Conservation (phyloP, 495 filamentous ascomycete species). For the Diplogelasinospora grovesii region DNA sequence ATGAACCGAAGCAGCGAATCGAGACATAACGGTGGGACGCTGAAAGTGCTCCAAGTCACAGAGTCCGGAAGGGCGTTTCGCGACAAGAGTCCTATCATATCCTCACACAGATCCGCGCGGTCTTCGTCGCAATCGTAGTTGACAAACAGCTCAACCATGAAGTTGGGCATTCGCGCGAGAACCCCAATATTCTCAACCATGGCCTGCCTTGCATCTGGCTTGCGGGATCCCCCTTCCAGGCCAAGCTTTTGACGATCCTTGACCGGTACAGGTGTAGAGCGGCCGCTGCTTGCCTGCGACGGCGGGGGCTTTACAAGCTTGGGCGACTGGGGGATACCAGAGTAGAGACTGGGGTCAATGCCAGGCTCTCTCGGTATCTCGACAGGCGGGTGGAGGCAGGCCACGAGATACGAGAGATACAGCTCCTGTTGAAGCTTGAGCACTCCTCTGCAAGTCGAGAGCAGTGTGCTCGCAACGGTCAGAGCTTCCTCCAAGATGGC, state of each 20-base stretch:
- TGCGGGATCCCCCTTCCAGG: slow-evolving; percentile 83
- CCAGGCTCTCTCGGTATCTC: slow-evolving; percentile 86
- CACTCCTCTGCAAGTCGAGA: slow-evolving; percentile 86
- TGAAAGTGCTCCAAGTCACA: slow-evolving; percentile 98
- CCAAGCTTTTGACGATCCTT: slow-evolving; percentile 91
- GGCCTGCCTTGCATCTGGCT: slow-evolving; percentile 90
- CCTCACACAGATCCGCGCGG: slow-evolving; percentile 86
- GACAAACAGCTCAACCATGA: slow-evolving; percentile 90
- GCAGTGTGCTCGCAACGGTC: slow-evolving; percentile 80
- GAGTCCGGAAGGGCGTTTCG: slow-evolving; percentile 95
- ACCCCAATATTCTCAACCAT: slow-evolving; percentile 98
- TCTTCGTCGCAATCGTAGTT: slow-evolving; percentile 98
- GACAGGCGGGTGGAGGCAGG: slow-evolving; percentile 84
- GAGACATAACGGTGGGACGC: slow-evolving; percentile 89
- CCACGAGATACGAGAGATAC: slow-evolving; percentile 88
- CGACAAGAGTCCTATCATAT: slow-evolving; percentile 87
- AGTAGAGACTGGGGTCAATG: slow-evolving; percentile 87
- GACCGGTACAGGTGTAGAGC: slow-evolving; percentile 87
- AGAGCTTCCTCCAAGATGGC: slow-evolving; percentile 86
- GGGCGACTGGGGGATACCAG: slow-evolving; percentile 86
- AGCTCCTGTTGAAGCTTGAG: slow-evolving; percentile 96
- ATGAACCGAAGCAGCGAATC: slow-evolving; percentile 88
- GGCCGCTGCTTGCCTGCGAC: slow-evolving; percentile 70
- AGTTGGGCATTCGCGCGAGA: slow-evolving; percentile 83
- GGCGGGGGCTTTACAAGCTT: slow-evolving; percentile 77